Conservation (phyloP, 176 grass and related monocot genomes). For the Zoysia pacifica region DNA sequence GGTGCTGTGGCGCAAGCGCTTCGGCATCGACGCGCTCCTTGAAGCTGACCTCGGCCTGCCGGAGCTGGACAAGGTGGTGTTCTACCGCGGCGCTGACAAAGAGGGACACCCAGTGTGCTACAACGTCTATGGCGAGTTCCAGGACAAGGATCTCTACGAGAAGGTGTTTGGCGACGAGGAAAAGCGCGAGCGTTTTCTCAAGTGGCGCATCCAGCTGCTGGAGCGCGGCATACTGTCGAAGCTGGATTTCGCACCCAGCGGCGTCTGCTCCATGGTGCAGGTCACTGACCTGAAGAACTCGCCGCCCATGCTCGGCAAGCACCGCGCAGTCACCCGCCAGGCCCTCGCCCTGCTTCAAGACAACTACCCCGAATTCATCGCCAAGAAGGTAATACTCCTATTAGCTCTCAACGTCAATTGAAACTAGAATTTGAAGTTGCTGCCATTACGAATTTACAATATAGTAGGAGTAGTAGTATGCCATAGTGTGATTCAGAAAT, state of each 20-base stretch:
- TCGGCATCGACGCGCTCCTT: conserved; percentile 74
- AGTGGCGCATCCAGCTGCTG: conserved; percentile 95
- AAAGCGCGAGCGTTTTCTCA: conserved; percentile 90
- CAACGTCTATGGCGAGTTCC: conserved; percentile 94
- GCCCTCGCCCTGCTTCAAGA: conserved; percentile 85
- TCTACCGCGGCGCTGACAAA: conserved; percentile 63
- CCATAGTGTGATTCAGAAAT: not conserved
- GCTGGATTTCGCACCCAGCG: conserved; percentile 77
- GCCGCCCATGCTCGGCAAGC: conserved; percentile 87
- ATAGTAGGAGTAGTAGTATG: not conserved
- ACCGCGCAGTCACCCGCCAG: conserved; percentile 82
- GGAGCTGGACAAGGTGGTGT: conserved; percentile 84
- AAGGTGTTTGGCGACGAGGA: conserved; percentile 95
- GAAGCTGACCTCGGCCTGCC: conserved; percentile 71
- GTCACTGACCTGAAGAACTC: conserved; percentile 97
- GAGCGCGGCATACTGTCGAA: conserved; percentile 81
- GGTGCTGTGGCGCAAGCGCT: conserved; percentile 90
- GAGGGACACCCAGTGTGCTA: conserved; percentile 95
- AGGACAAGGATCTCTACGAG: conserved; percentile 96
- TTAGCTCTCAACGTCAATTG: not conserved
- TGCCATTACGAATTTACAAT: not conserved
- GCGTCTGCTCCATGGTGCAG: conserved; percentile 91
- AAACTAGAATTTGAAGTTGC: conserved; percentile 16
- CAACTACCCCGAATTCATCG: conserved; percentile 97
- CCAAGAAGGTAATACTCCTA: conserved; percentile 75